Evolutionary conservation across 768 basidiomycete species (phyloP).

Genomic region (Peribolospora baueri): DNA sequence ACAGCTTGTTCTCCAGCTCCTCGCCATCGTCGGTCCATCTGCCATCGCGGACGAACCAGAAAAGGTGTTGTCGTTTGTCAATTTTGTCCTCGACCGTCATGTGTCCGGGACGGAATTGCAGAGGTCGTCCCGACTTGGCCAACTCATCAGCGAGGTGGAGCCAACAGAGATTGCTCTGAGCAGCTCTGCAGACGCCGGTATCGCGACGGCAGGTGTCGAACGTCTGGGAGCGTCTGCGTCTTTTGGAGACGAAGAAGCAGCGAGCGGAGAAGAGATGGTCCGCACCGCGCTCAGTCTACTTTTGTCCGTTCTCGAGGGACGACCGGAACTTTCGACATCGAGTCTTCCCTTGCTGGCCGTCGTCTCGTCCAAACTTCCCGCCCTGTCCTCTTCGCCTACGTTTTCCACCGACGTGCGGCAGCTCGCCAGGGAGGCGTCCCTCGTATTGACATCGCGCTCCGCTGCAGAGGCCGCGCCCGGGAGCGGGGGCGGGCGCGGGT

Average conservation of each 20-base stretch:
- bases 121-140: neutral
- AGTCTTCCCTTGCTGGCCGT: slow-evolving; percentile 1
- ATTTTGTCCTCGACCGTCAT: slow-evolving; percentile 39
- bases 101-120: slow-evolving; percentile 2
- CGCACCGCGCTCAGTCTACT: slow-evolving; percentile 57
- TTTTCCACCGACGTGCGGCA: slow-evolving; percentile 29
- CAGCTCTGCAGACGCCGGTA: slow-evolving; percentile 17
- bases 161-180: slow-evolving; percentile 3
- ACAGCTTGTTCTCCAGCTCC: slow-evolving; percentile 61
- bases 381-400: slow-evolving; percentile 15
- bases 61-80: slow-evolving; percentile 59
- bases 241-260: slow-evolving; percentile 14
- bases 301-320: slow-evolving; percentile 61
- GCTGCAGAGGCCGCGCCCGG: slow-evolving; percentile 28
- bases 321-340: slow-evolving; percentile 14
- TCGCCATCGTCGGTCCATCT: slow-evolving; percentile 33
- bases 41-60: slow-evolving; percentile 39
- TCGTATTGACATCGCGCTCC: slow-evolving; percentile 59
- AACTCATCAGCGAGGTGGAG: slow-evolving; percentile 2
- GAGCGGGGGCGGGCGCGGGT: no score
- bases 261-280: slow-evolving; percentile 31
- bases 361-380: no score
- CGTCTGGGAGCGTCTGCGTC: no score
- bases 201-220: slow-evolving; percentile 21
- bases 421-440: slow-evolving; percentile 49